Evolutionary conservation across 78 protist genomes (phyloP).

Genomic region (Fonticula alba): DNA sequence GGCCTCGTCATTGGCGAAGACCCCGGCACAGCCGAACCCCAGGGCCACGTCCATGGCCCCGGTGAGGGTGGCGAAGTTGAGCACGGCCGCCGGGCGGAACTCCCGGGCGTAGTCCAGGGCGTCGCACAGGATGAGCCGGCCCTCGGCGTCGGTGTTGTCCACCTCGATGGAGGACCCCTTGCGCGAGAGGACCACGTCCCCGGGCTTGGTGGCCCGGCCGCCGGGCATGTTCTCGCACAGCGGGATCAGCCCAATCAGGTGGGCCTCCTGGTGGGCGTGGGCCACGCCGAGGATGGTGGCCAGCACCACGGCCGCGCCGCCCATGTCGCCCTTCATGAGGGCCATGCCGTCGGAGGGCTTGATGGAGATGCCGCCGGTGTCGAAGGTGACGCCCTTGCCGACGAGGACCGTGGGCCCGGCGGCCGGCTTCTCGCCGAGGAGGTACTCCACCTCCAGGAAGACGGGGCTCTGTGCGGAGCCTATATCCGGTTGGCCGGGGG

Average conservation of each 20-base stretch:
- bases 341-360: slow-evolving; percentile 51
- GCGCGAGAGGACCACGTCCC: slow-evolving; percentile 30
- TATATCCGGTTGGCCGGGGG: too few relatives aligned
- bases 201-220: slow-evolving; percentile 41
- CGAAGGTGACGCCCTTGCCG: too few relatives aligned
- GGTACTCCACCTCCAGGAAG: too few relatives aligned
- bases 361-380: slow-evolving; percentile 56
- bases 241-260: slow-evolving; percentile 25
- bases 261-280: slow-evolving; percentile 1
- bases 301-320: slow-evolving; percentile 65
- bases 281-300: slow-evolving; percentile 34
- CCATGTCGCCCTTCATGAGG: slow-evolving; percentile 66
- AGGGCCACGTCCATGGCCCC: slow-evolving; percentile 64
- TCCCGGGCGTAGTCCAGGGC: slow-evolving; percentile 48
- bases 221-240: slow-evolving; percentile 55
- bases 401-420: too few relatives aligned
- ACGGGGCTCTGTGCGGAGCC: too few relatives aligned
- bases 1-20: slow-evolving; percentile 5
- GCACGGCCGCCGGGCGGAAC: too few relatives aligned
- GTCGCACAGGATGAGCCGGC: slow-evolving; percentile 58
- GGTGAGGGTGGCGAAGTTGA: slow-evolving; percentile 69
- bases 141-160: slow-evolving; percentile 76
- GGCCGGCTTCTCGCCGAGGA: too few relatives aligned
- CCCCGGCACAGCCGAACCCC: slow-evolving; percentile 40
- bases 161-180: slow-evolving; percentile 45